phyloP scores from a whole-genome alignment of 1,139 yeast genomes.

The Nakaseomyces kungkrabaensis region DNA sequence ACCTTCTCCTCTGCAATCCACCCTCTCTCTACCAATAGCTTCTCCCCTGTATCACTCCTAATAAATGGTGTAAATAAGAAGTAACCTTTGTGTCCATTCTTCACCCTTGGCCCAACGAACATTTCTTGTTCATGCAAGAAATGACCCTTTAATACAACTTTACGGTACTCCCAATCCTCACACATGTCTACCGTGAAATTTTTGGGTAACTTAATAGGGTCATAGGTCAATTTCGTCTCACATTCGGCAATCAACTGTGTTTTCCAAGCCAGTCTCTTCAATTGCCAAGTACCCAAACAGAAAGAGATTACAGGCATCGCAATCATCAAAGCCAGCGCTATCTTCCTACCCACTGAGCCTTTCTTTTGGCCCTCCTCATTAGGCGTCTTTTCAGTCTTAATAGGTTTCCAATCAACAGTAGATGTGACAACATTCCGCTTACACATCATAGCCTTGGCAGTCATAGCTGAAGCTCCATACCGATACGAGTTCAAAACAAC shows the following conservation, averaged over 20 bases:
- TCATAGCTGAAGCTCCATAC: background rate
- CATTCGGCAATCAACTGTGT: conserved; percentile 70
- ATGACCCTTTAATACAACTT: conserved; percentile 62
- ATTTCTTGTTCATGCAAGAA: conserved; percentile 82
- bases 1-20: conserved; percentile 77
- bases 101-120: conserved; percentile 82
- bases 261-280: conserved; percentile 78
- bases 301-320: conserved; percentile 86
- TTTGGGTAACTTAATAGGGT: conserved; percentile 64
- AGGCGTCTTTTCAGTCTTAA: conserved; percentile 43
- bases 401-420: conserved; percentile 77
- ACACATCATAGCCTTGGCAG: background rate
- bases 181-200: conserved; percentile 35
- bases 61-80: conserved; percentile 73
- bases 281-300: conserved; percentile 91
- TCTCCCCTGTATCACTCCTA: conserved; percentile 64
- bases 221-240: conserved; percentile 68
- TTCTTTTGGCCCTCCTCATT: conserved; percentile 29
- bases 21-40: conserved; percentile 76
- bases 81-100: conserved; percentile 71
- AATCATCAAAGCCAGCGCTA: conserved; percentile 50
- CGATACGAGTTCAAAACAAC: background rate
- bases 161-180: conserved; percentile 71
- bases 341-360: conserved; percentile 34
- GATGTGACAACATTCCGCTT: conserved; percentile 46